These are phyloP conservation scores for Cocos nucifera DNA, from an alignment of 176 grass and related monocot genomes.

Conservation along the genomic window DNA sequence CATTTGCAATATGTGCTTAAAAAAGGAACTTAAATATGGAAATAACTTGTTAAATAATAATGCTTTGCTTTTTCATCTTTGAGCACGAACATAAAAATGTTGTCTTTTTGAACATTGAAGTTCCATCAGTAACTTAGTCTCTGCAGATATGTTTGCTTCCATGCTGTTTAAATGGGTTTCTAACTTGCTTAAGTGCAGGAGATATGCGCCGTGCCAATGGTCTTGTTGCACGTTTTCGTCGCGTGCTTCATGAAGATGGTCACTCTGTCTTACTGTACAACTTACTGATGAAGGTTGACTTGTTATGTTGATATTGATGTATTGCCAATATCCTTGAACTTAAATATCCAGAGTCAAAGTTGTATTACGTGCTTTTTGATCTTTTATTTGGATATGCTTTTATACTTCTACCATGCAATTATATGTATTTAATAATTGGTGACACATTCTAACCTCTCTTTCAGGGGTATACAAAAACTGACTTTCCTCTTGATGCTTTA, in stretches of 20 bases:
- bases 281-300: slow-evolving; percentile 73
- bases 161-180: background rate
- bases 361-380: background rate
- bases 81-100: too few species aligned
- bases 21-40: too few species aligned
- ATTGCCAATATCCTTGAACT: slow-evolving; percentile 1
- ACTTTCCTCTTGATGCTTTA: slow-evolving; percentile 78
- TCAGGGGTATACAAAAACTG: slow-evolving; percentile 77
- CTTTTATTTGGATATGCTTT: background rate
- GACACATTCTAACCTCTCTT: slow-evolving; percentile 5
- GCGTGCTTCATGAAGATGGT: slow-evolving; percentile 54
- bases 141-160: too few species aligned
- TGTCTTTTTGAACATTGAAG: too few species aligned
- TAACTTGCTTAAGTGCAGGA: slow-evolving; percentile 35
- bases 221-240: slow-evolving; percentile 65
- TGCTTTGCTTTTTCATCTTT: too few species aligned
- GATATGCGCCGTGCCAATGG: slow-evolving; percentile 91
- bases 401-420: too few species aligned
- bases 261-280: slow-evolving; percentile 73
- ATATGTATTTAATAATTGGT: too few species aligned
- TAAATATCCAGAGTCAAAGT: background rate
- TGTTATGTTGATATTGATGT: slow-evolving; percentile 8
- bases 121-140: too few species aligned
- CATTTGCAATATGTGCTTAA: too few species aligned
- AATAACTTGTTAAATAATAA: too few species aligned